Base-by-base conservation (phyloP, 2,329 filamentous ascomycete genomes). In the Nigrograna mackinnonii region DNA sequence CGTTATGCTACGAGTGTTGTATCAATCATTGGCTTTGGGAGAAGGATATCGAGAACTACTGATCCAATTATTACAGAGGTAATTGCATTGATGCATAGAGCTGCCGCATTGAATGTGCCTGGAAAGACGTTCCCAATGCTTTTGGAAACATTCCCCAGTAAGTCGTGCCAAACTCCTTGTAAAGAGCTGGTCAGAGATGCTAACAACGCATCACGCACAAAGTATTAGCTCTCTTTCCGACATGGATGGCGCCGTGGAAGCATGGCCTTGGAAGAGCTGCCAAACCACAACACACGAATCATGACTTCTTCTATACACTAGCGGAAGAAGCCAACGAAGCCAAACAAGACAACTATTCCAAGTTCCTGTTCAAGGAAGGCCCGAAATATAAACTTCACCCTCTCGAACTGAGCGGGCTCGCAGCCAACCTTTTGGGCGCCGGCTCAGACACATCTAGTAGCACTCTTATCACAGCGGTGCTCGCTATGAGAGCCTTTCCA, bases 11-110 rank as follows among this genome's bases (percentile, higher is more conserved):
- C 77, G 0, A 78, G 74, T 37, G 78, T 80, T 1, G 75, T 79
- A 0, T 77, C 73, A 6, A 77, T 80, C 37, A 79, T 83, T 46
- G 80, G 76, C 0, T 82, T 80, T 53, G 80, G 80, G 1, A 66
- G 79, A 6, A 67, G 80, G 7, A 73, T 80, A 1, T 71, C 71
- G 6, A 73, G 59, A 39, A 75, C 63, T 52, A 67, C 75, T 13
- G 79, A 83, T 50, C 79, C 79, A 4, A 80, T 80, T 53, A 77
- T 82, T 46, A 79, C 79, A 3, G 79, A 83, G 54, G 80, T 79
- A n/a, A 78, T 83, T 43, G 74, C 77, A 1, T 66, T 79, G 22
- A 78, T 83, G 73, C 76, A 83, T 43, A 70, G 79, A 40, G 79
- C 79, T 1, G 79, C 79, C 2, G 78, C 80, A 41, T 64, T 83